Base-by-base conservation (phyloP, 2,329 filamentous ascomycete genomes). In the Fusarium anthophilum region DNA sequence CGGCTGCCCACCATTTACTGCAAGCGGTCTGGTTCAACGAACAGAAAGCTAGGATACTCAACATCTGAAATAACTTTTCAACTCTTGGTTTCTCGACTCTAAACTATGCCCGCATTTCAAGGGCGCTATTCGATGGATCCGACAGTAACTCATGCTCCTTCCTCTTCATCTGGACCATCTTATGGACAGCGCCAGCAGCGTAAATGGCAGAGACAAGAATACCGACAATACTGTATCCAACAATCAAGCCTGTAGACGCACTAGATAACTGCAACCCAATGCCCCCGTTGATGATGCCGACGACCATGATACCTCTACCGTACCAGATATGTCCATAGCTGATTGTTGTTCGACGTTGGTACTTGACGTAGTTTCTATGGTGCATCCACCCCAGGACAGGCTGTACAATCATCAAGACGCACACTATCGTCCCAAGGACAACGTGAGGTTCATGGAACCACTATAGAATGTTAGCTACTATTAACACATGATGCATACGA, bases 271-370 rank as follows among this genome's bases (percentile, higher is more conserved):
- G 37, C 1, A 64, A 3, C 2, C 62, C 62, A 2, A 64, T 26
- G 4, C 62, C 62, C 3, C 62, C 62, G 1, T 51, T 62, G 14
- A 64, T 10, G 5, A 64, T 64, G 4, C 62, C 62, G 20, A 64
- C 17, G n/a, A 63, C 22, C 62, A 64, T 64, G 8, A 64, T 44
- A 12, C 17, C 57, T n/a, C 57, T 62, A 1, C 62, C 62, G 0
- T 63, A 64, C 62, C 62, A 64, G 6, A 64, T 62, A 28, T 64
- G 62, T 5, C 18, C 57, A 8, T 63, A 14, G 13, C 62, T 64
- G 1, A 64, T 51, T 12, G 44, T 51, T 1, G 44, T 64, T 63
- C 62, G 56, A 13, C 44, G 57, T 10, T 64, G 44, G 30, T 51
- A 32, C 22, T 63, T 63, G 22, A 63, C 17, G 30, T 64, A 63